phyloP scores from a whole-genome alignment of 1,284 basidiomycete species.

The Pascua sp. region DNA sequence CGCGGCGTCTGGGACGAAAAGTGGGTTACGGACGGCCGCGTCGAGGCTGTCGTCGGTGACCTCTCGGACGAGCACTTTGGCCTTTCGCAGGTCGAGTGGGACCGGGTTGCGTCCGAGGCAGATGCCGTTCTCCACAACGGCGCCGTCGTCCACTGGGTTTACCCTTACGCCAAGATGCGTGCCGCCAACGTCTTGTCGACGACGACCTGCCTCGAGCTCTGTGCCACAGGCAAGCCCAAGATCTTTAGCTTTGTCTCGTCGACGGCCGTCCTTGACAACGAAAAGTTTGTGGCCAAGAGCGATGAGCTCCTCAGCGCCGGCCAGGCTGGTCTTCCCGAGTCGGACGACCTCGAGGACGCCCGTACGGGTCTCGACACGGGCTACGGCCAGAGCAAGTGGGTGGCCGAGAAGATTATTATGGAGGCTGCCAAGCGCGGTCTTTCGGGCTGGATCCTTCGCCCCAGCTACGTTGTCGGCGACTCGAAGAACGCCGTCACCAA shows the following conservation, averaged over 20 bases:
- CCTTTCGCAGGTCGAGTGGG: conserved; percentile 65
- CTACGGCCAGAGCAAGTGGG: conserved; percentile 98
- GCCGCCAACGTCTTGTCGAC: conserved; percentile 89
- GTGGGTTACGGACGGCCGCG: conserved; percentile 68
- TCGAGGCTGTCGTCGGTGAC: conserved; percentile 89
- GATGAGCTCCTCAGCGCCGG: conserved; percentile 60
- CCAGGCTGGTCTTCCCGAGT: conserved; percentile 73
- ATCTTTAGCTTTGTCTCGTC: conserved; percentile 87
- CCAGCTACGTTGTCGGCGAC: conserved; percentile 95
- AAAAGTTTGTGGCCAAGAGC: conserved; percentile 82
- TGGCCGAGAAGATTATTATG: conserved; percentile 89
- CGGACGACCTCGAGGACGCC: conserved; percentile 87
- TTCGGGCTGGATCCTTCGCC: conserved; percentile 82
- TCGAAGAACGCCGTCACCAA: conserved; percentile 88
- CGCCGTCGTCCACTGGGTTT: conserved; percentile 98
- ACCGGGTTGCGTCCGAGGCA: conserved; percentile 65
- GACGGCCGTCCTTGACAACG: conserved; percentile 87
- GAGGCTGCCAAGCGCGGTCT: conserved; percentile 85
- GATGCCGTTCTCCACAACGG: conserved; percentile 94
- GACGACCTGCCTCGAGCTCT: conserved; percentile 75
- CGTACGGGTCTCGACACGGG: conserved; percentile 74
- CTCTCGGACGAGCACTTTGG: conserved; percentile 75
- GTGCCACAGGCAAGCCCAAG: conserved; percentile 71
- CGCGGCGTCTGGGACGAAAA: conserved; percentile 87
- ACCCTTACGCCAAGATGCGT: conserved; percentile 91